A percentile compares a stretch with the other conserved stretches of the same genome.
phyloP scores from a whole-genome alignment of 352 stramenopile species.

The Phytophthora lateralis region DNA sequence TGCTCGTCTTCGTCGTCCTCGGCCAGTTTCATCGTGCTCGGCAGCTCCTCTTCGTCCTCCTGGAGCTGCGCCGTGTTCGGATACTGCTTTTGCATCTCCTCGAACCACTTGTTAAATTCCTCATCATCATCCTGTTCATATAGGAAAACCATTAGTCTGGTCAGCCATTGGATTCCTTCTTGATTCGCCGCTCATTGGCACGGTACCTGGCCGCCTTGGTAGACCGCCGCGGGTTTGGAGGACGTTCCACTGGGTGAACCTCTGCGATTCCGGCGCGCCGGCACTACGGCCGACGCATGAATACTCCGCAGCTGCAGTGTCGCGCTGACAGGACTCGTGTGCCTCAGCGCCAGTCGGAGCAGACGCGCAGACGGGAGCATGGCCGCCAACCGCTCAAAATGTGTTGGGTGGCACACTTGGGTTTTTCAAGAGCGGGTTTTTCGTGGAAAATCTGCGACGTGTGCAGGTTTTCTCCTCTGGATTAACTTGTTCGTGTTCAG shows the following conservation, averaged over 20 bases:
- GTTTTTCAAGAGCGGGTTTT: too few relatives aligned
- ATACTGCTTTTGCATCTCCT: slow-evolving; percentile 51
- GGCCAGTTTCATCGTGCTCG: slow-evolving; percentile 35
- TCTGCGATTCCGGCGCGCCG: slow-evolving; percentile 54
- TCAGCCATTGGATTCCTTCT: not conserved
- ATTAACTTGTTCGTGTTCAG: too few relatives aligned
- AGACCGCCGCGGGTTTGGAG: slow-evolving; percentile 30
- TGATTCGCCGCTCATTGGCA: slow-evolving; percentile 2
- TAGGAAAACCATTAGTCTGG: not conserved
- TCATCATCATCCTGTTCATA: slow-evolving; percentile 39
- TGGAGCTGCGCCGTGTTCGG: slow-evolving; percentile 24
- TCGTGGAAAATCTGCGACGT: too few relatives aligned
- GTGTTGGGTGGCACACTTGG: not conserved
- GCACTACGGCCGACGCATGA: slow-evolving; percentile 41
- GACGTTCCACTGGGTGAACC: slow-evolving; percentile 23
- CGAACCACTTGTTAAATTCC: slow-evolving; percentile 53
- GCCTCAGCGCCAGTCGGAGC: slow-evolving; percentile 30
- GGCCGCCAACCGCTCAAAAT: slow-evolving; percentile 26
- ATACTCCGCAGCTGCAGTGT: slow-evolving; percentile 37
- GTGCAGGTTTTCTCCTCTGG: too few relatives aligned
- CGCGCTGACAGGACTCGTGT: slow-evolving; percentile 9
- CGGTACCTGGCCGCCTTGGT: slow-evolving; percentile 41
- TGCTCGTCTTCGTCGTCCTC: slow-evolving; percentile 42
- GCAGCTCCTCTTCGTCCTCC: slow-evolving; percentile 27
- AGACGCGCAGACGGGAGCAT: slow-evolving; percentile 30